Evolutionary conservation across 768 basidiomycete species (phyloP), one percentile per base, ranked within the genome.

Genomic region (Porphyrellus cyaneotinctus): DNA sequence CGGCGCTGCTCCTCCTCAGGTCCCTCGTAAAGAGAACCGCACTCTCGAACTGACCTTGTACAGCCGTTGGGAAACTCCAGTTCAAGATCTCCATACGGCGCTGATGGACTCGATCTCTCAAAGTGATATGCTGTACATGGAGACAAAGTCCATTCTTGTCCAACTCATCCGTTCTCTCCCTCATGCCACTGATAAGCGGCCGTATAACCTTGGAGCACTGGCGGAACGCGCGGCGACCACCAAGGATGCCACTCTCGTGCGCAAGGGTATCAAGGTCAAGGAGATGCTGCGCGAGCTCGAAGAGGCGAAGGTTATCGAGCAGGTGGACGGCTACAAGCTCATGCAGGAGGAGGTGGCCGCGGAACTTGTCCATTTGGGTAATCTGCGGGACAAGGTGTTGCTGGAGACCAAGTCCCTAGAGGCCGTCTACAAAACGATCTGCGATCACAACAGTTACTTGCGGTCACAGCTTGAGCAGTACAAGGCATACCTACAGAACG

Each of bases 61-160:
- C 74, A 94, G 91, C 61, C 93, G 97, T 17, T 99, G 97, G 97
- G 97, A 99, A 75, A 97, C 94, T 10, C 95, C 97, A 1, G 91
- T 99, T 42, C 97, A 98, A 62, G 97, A 99, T 66, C 86, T 98
- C 42, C 91, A 95, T 58, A 95, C 88, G 39, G 92, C 95, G 1
- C 81, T 99, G 52, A 94, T 98, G 87, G 94, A 95, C 70, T 91
- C 92, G 23, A 88, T 99, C 26, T 97, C 97, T 22, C 93, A 94
- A 41, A 89, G 89, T 67, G 97, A 99, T 72, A 95, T 99, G 84
- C 83, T 98, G 28, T 99, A 98, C 76, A 97, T 98, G 94, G 97
- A 99, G 69, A 91, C 97, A 51, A 99, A 99, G 75, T 97, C 95
- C 8, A 98, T 98, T 66, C 94, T 99, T 60, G 97, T 98, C 30